Percentiles rank a stretch among this genome's conserved stretches.
phyloP scores from a whole-genome alignment of 2,329 filamentous ascomycete species.

The Chalaropsis ovoidea region DNA sequence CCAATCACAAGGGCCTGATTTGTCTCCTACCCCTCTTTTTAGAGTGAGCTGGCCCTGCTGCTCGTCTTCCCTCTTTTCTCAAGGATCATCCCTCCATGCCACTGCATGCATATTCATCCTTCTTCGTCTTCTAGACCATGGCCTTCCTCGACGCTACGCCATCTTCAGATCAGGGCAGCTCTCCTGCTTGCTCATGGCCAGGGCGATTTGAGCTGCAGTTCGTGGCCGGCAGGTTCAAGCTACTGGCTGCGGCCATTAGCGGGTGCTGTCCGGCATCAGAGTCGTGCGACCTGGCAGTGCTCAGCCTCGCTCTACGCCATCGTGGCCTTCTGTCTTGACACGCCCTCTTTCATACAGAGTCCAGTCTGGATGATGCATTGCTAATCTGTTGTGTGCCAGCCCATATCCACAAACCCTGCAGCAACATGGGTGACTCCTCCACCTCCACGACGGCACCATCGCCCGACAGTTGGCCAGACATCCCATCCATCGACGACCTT shows the following conservation, averaged over 20 bases:
- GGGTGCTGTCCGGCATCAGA: too few relatives aligned
- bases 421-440: neutral
- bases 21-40: neutral
- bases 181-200: neutral
- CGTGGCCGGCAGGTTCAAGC: too few relatives aligned
- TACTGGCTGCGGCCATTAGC: neutral
- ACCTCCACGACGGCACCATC: neutral
- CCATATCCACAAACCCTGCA: too few relatives aligned
- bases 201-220: neutral
- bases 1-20: neutral
- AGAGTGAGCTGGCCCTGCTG: neutral
- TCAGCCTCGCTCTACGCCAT: too few relatives aligned
- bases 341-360: too few relatives aligned
- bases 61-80: neutral
- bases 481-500: neutral
- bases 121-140: neutral
- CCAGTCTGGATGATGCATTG: neutral
- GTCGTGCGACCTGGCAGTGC: too few relatives aligned
- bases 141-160: neutral
- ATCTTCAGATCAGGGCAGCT: neutral
- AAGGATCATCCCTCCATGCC: neutral
- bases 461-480: neutral
- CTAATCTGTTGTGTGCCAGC: neutral
- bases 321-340: too few relatives aligned
- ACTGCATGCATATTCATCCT: constrained; percentile 9